phyloP scores from a whole-genome alignment of 2,329 filamentous ascomycete genomes.

The Geosmithia flava region DNA sequence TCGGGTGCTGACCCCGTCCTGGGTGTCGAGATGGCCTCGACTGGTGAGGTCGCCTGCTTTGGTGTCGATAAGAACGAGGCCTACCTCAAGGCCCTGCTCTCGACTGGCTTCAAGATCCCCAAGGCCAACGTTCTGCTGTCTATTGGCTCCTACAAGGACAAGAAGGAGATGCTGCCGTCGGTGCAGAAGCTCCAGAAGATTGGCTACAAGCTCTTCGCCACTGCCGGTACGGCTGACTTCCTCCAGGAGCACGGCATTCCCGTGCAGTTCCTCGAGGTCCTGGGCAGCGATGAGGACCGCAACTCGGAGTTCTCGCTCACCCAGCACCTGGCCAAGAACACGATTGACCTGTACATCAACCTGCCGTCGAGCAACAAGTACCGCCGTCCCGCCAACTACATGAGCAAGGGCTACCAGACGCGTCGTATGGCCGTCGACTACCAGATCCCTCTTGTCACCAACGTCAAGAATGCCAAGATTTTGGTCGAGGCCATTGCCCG shows the following conservation, averaged over 20 bases:
- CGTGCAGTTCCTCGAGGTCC: conserved; percentile 85
- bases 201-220: conserved; percentile 93
- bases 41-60: conserved; percentile 94
- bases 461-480: conserved; percentile 98
- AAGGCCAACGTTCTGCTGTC: conserved; percentile 93
- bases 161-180: conserved; percentile 91
- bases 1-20: conserved; percentile 93
- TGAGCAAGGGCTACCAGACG: conserved; percentile 95
- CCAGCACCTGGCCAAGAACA: conserved; percentile 92
- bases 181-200: conserved; percentile 80
- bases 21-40: conserved; percentile 98
- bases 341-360: conserved; percentile 98
- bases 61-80: conserved; percentile 94
- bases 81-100: conserved; percentile 90
- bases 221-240: conserved; percentile 92
- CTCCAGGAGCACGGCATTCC: conserved; percentile 83
- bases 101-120: conserved; percentile 91
- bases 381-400: conserved; percentile 91
- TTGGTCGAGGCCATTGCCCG: conserved; percentile 87
- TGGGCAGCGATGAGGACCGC: conserved; percentile 70
- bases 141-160: conserved; percentile 95
- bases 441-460: conserved; percentile 93
- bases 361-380: conserved; percentile 97
- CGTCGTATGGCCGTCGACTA: conserved; percentile 96
- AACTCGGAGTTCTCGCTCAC: conserved; percentile 95